Conservation (phyloP, 2,329 filamentous ascomycete genomes). For the Anisogramma anomala region DNA sequence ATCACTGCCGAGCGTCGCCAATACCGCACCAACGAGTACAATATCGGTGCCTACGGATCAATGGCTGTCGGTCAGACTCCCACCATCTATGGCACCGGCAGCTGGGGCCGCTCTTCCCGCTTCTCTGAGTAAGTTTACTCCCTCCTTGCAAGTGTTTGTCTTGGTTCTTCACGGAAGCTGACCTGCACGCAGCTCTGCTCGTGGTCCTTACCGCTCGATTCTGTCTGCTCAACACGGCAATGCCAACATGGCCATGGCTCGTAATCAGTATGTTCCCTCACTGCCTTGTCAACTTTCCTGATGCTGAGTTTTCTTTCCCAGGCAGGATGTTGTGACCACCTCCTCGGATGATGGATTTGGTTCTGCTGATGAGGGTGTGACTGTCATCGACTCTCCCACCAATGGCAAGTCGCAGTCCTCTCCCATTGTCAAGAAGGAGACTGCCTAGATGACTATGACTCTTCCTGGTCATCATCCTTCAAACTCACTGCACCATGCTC, state of each 20-base stretch:
- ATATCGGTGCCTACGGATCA: conserved; percentile 58
- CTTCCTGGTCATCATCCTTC: conserved; percentile 18
- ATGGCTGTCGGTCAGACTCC: conserved; percentile 46
- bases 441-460: conserved; percentile 22
- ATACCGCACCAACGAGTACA: conserved; percentile 94
- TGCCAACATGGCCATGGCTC: conserved; percentile 8
- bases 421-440: conserved; percentile 35
- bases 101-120: conserved; percentile 26
- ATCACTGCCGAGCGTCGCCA: conserved; percentile 90
- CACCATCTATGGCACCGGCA: conserved; percentile 29
- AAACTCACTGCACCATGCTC: conserved; percentile 8
- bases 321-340: conserved; percentile 29
- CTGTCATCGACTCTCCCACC: conserved; percentile 39
- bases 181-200: conserved; percentile 11
- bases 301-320: conserved; percentile 18
- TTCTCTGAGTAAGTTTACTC: conserved; percentile 17
- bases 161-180: background rate
- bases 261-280: conserved; percentile 14
- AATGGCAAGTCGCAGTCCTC: conserved; percentile 37
- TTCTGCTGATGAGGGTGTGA: conserved; percentile 40
- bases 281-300: conserved; percentile 20
- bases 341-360: conserved; percentile 34
- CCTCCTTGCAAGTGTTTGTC: background rate
- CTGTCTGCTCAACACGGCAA: conserved; percentile 15
- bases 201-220: conserved; percentile 9